Base-by-base conservation (phyloP, 495 filamentous ascomycete genomes). In the Aspergillus coremiiformis region DNA sequence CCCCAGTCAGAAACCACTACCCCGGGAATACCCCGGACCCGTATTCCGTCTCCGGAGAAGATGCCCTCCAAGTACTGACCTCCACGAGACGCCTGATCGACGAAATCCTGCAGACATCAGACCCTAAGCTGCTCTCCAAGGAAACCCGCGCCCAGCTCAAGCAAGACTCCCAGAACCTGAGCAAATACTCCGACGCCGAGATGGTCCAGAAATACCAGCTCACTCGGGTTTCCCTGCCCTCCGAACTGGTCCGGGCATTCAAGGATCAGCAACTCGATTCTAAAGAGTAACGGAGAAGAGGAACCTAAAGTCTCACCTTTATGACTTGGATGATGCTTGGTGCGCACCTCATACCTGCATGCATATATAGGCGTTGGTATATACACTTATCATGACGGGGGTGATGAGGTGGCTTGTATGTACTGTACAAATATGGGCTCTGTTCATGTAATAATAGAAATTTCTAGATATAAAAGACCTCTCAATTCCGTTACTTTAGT, bases 121-220 rank as follows among this genome's bases (percentile, higher is more conserved):
- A 61, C 17, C 47, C 53, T n/a, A n/a, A 44, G 15, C 55, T 55
- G 0, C 47, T 73, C 10, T 43, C 69, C 5, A 66, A 71, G 42
- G 33, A 39, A 0, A 61, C 63, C 19, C 66, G 64, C 24, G 45
- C 62, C 42, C 11, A 44, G 1, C 52, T 70, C 20, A 19, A 51
- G 23, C 19, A 57, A 15, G 59, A 67, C 19, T 62, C 67, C 24
- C 49, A 49, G 0, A 39, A 58, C 44, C 47, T 75, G 47, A 63
- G 59, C 23, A 66, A 56, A 21, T 75, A 71, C 29, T 72, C 69
- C 4, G 57, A 65, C 1, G 22, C 47, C 14, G 54, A 60, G 9
- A 41, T 59, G 2, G 27, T 59, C 11, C 27, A 58, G 15, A 53
- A 53, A 14, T 60, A 61, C 44, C 27, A 41, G 32, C 23, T 8